Evolutionary conservation across 2,329 filamentous ascomycete species (phyloP).

Genomic region (Botryotinia globosa): DNA sequence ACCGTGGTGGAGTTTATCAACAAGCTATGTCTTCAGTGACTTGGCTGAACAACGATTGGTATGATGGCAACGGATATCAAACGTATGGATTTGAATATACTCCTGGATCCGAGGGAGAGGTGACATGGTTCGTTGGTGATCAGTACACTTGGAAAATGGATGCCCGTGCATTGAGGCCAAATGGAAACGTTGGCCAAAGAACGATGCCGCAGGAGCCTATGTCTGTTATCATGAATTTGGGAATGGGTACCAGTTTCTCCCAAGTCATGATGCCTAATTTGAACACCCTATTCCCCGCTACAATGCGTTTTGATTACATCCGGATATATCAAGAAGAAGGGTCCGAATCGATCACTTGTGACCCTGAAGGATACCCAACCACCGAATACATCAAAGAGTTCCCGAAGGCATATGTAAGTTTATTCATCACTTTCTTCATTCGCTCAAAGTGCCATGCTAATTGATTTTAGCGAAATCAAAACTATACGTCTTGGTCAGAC

Average conservation of each 20-base stretch:
- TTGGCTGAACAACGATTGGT: slow-evolving; percentile 64
- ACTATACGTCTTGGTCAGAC: slow-evolving; percentile 56
- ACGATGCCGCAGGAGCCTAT: slow-evolving; percentile 65
- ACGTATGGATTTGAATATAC: slow-evolving; percentile 62
- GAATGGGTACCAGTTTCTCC: slow-evolving; percentile 66
- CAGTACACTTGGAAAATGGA: slow-evolving; percentile 63
- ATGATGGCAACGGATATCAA: slow-evolving; percentile 61
- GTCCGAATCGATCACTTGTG: slow-evolving; percentile 59
- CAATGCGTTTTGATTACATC: slow-evolving; percentile 67
- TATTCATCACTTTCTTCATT: not conserved
- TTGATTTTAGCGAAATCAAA: slow-evolving; percentile 50
- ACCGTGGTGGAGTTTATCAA: slow-evolving; percentile 61
- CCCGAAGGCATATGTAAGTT: slow-evolving; percentile 55
- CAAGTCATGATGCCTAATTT: slow-evolving; percentile 57
- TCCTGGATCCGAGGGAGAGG: slow-evolving; percentile 56
- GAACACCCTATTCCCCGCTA: slow-evolving; percentile 55
- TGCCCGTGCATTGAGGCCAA: slow-evolving; percentile 58
- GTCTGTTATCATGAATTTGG: slow-evolving; percentile 65
- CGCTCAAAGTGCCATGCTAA: slow-evolving; percentile 20
- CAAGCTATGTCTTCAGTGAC: slow-evolving; percentile 61
- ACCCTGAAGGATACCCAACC: slow-evolving; percentile 64
- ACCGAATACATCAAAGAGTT: slow-evolving; percentile 65
- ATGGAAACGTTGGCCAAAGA: slow-evolving; percentile 67
- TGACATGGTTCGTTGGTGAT: slow-evolving; percentile 68
- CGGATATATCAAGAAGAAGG: slow-evolving; percentile 62